Evolutionary conservation across 2,329 filamentous ascomycete species (phyloP), one percentile per base, ranked within the genome.

Genomic region (Plenodomus lindquistii): DNA sequence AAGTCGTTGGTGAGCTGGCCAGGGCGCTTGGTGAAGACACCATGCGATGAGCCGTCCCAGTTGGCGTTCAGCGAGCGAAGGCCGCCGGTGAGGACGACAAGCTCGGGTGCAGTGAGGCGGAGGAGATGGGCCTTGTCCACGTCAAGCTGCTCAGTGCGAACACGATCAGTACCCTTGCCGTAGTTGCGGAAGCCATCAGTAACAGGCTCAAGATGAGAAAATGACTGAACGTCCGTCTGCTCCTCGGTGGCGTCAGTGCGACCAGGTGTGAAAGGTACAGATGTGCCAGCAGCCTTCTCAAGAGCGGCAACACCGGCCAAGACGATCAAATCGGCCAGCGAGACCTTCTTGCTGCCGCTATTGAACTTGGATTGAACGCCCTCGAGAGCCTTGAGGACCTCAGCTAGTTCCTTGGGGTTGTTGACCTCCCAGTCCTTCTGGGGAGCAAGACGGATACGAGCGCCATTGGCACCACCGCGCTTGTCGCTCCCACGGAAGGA

Each of bases 111-210:
- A 8, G 86, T 81, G 7, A 92, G 83, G 2, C 79, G 88, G 15
- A 92, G 82, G 17, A 88, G 82, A 53, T 88, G 78, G 1, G 88
- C 88, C 55, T 78, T 80, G 80, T 92, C 88, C 41, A 92, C 79
- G 17, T 91, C 81, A 66, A 84, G 79, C 62, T 88, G 81, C 75
- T 92, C 88, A 6, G 83, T 80, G 59, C 78, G 79, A 24, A 85
- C 85, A 36, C 85, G 83, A 1, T 73, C 51, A 2, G 79, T 84
- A 1, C 81, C 81, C 57, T 81, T 77, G 64, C 87, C 87, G 67
- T 88, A 91, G 81, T 88, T 91, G 67, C 88, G 86, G 87, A 92
- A 91, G 5, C 86, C 87, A 55, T 92, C 88, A n/a, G 80, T 81
- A 22, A 76, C 59, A 1, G 88, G 87, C 77, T 90, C 82, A 21